Evolutionary conservation across 108 stramenopile species (phyloP).

Genomic region (Mayamaea pseudoterrestris): DNA sequence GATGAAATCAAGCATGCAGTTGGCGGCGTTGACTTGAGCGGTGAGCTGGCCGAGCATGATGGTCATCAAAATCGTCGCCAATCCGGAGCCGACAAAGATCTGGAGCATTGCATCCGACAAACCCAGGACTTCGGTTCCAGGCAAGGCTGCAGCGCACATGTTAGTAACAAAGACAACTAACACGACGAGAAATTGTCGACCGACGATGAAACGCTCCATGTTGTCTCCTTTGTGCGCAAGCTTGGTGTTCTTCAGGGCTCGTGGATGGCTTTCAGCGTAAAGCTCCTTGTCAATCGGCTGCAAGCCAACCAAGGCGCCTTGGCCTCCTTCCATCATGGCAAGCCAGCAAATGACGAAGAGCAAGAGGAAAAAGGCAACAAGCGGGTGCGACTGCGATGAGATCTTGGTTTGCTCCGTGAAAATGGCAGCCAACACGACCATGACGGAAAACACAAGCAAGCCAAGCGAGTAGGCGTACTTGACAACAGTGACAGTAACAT

Average conservation of each 20-base stretch:
- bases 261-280: constrained; percentile 59
- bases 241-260: constrained; percentile 40
- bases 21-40: constrained; percentile 52
- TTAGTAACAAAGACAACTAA: constrained; percentile 55
- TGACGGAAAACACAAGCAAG: constrained; percentile 9
- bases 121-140: constrained; percentile 39
- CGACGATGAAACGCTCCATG: constrained; percentile 72
- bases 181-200: constrained; percentile 80
- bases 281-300: constrained; percentile 45
- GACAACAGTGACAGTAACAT: too few relatives aligned
- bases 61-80: constrained; percentile 27
- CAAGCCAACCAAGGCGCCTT: constrained; percentile 68
- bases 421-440: constrained; percentile 16
- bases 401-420: constrained; percentile 48
- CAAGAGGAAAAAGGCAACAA: constrained; percentile 30
- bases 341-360: constrained; percentile 47
- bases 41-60: constrained; percentile 27
- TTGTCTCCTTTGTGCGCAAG: constrained; percentile 70
- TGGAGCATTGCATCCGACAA: constrained; percentile 35
- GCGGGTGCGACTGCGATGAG: constrained; percentile 36
- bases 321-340: constrained; percentile 68
- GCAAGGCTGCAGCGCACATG: constrained; percentile 49
- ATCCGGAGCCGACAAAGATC: constrained; percentile 65
- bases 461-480: constrained; percentile 7
- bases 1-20: constrained; percentile 61